Percentiles rank a stretch among this genome's conserved stretches.
Evolutionary conservation across 345 rosid species (phyloP).

Genomic region (Lumnitzera racemosa): DNA sequence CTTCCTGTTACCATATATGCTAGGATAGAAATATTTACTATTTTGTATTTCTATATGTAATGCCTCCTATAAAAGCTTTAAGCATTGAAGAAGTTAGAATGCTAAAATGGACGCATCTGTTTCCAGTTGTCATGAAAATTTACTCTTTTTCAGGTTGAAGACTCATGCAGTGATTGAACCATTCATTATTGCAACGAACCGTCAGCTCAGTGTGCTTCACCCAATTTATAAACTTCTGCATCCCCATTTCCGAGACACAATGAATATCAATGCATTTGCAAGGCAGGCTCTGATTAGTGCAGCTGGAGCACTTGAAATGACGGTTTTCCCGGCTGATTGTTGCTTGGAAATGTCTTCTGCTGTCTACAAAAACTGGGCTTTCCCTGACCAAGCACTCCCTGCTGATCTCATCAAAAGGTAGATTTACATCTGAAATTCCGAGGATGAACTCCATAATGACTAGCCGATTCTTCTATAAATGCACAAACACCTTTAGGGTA

Average conservation of each 20-base stretch:
- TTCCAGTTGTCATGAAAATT: not conserved
- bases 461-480: too few species aligned
- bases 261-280: conserved; percentile 64
- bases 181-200: conserved; percentile 60
- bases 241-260: conserved; percentile 81
- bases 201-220: conserved; percentile 73
- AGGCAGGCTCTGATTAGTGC: conserved; percentile 53
- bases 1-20: not conserved
- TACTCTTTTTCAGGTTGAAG: conserved; percentile 35
- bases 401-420: conserved; percentile 71
- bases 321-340: conserved; percentile 54
- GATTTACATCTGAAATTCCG: not conserved
- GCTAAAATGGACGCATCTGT: not conserved
- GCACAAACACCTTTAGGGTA: too few species aligned
- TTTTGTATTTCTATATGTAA: too few species aligned
- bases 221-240: conserved; percentile 70
- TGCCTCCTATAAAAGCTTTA: too few species aligned
- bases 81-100: not conserved
- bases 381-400: conserved; percentile 65
- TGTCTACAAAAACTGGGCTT: conserved; percentile 47
- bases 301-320: conserved; percentile 50
- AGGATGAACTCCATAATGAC: too few species aligned
- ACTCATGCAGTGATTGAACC: conserved; percentile 73
- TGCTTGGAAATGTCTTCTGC: conserved; percentile 59
- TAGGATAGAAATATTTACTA: too few species aligned